Conservation (phyloP, 129 eudicot genomes). For the Saposhnikovia divaricata region DNA sequence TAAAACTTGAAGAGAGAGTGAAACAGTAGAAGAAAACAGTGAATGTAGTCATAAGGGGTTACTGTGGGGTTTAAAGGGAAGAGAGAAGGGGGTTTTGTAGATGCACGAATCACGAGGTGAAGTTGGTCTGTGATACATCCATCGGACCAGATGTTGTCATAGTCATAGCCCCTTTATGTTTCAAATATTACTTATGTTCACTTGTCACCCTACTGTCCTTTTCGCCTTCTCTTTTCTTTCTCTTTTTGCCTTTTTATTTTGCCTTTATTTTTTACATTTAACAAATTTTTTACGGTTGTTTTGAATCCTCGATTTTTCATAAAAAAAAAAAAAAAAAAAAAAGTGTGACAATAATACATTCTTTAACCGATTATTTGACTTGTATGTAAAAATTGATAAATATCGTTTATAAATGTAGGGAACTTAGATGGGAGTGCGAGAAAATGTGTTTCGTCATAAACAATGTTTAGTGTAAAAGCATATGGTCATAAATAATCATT, state of each 20-base stretch:
- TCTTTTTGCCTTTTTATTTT: background rate
- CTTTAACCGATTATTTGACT: too few relatives aligned
- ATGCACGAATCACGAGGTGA: constrained; percentile 16
- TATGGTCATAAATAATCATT: too few relatives aligned
- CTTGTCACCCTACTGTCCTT: background rate
- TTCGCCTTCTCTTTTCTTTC: background rate
- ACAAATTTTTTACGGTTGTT: too few relatives aligned
- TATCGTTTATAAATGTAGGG: too few relatives aligned
- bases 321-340: too few relatives aligned
- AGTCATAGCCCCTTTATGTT: background rate
- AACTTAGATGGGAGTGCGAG: too few relatives aligned
- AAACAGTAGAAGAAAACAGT: constrained; percentile 3
- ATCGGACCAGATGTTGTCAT: constrained; percentile 10
- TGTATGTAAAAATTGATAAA: too few relatives aligned
- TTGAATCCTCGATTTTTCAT: too few relatives aligned
- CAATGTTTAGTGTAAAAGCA: too few relatives aligned
- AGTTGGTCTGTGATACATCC: background rate
- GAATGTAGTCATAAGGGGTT: background rate
- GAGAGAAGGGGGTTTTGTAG: background rate
- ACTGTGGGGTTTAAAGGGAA: constrained; percentile 11
- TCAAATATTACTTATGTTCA: constrained; percentile 1
- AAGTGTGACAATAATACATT: too few relatives aligned
- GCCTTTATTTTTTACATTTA: background rate
- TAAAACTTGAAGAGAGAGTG: background rate
- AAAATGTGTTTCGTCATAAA: too few relatives aligned